These are phyloP conservation scores for Trichophyton simii DNA, from an alignment of 2,329 filamentous ascomycete genomes.

Conservation along the genomic window DNA sequence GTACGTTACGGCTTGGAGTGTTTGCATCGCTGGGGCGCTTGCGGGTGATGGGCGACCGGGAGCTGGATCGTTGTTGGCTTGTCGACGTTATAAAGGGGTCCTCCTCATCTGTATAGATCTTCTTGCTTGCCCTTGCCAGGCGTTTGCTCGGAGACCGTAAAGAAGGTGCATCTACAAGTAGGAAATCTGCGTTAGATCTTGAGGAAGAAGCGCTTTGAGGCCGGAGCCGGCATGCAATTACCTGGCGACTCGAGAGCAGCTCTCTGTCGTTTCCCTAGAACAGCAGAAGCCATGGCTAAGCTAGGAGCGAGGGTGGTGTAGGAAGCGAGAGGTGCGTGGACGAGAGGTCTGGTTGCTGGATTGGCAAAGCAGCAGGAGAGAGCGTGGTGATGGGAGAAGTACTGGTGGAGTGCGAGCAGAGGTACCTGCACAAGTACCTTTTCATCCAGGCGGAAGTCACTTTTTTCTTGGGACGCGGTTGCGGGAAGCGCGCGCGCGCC, in stretches of 20 bases:
- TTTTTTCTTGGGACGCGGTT: not conserved
- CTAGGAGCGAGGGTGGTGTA: conserved; percentile 13
- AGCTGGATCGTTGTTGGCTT: conserved; percentile 26
- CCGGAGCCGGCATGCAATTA: conserved; percentile 19
- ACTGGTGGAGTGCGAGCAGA: conserved; percentile 8
- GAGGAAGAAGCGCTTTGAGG: conserved; percentile 7
- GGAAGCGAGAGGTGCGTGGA: conserved; percentile 13
- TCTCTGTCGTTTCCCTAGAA: conserved; percentile 15
- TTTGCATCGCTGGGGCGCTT: conserved; percentile 17
- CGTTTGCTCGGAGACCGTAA: conserved; percentile 35
- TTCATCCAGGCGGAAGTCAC: conserved; percentile 8
- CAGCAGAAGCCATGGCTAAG: conserved; percentile 25
- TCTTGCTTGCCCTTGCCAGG: conserved; percentile 32
- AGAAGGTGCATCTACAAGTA: conserved; percentile 17
- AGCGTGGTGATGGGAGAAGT: conserved; percentile 10
- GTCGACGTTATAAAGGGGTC: conserved; percentile 18
- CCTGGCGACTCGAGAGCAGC: conserved; percentile 25
- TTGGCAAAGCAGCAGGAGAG: conserved; percentile 18
- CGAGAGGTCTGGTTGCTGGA: conserved; percentile 13
- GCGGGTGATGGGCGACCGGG: conserved; percentile 19
- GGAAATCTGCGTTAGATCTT: conserved; percentile 9
- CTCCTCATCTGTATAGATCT: conserved; percentile 24
- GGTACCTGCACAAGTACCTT: conserved; percentile 16
- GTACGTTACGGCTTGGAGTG: conserved; percentile 24
- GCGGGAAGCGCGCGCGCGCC: not conserved